Evolutionary conservation across 140 eudicot genomes (phyloP).

Genomic region (Oenanthe javanica): DNA sequence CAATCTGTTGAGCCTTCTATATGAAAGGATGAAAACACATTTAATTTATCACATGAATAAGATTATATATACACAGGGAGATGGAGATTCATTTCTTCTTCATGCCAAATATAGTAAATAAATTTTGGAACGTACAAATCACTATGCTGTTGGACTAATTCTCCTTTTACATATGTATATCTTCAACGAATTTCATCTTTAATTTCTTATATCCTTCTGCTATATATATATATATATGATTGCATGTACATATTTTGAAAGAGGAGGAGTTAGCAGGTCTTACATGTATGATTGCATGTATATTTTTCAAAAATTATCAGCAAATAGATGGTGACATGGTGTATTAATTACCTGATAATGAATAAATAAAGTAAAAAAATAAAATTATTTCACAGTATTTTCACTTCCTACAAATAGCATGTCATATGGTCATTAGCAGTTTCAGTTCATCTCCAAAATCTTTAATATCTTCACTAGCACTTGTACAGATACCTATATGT

Average conservation of each 20-base stretch:
- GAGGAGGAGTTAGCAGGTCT: too few relatives aligned
- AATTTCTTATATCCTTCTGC: too few relatives aligned
- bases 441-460: not conserved
- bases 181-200: too few relatives aligned
- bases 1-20: slow-evolving; percentile 6
- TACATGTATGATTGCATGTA: not conserved
- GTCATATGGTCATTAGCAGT: not conserved
- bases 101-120: not conserved
- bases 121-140: not conserved
- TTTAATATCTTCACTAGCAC: slow-evolving; percentile 11
- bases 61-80: not conserved
- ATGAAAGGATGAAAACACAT: not conserved
- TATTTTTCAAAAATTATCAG: not conserved
- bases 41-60: not conserved
- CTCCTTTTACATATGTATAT: too few relatives aligned
- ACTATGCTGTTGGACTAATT: not conserved
- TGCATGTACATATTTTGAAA: too few relatives aligned
- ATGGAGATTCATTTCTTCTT: not conserved
- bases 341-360: not conserved
- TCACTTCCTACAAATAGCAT: too few relatives aligned
- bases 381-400: too few relatives aligned
- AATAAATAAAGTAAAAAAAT: too few relatives aligned
- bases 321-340: not conserved
- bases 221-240: too few relatives aligned
- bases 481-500: not conserved